Evolutionary conservation across 768 basidiomycete species (phyloP), one percentile per base, ranked within the genome.

Genomic region (Lentinula edodes): DNA sequence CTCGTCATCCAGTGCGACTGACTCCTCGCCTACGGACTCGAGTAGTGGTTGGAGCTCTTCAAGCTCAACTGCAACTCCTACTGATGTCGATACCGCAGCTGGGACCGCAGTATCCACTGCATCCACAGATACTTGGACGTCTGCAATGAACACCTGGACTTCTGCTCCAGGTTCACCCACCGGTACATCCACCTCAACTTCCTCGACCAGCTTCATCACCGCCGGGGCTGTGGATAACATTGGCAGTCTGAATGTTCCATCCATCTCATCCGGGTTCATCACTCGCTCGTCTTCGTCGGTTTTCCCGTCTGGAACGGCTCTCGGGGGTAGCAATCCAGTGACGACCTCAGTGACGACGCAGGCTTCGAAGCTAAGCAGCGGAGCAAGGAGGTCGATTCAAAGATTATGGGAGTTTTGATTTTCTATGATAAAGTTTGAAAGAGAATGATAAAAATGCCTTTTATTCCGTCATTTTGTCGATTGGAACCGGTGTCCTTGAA

Each of bases 381-480:
- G 55, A 16, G 55, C 55, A 13, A 41, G 55, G 41, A 56, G 55
- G 28, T 56, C 55, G 23, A 56, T 56, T 42, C 55, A 34, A 15
- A 43, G 55, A 42, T 13, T 56, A 56, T 56, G 55, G 55, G 55
- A 56, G n/a, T 56, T 56, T 7, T 55, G 38, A 41, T 39, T 41
- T 55, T 53, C 28, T 53, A n/a, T 7, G 16, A 42, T 53, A 6
- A 18, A 53, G 16, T 18, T 32, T 38, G 8, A 35, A 20, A 20
- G 7, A 12, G n/a, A 13, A 13, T 39, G 4, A 18, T n/a, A 39
- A 15, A 12, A 18, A 38, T 20, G 6, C 28, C 6, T 51, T 2
- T 51, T 51, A 46, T 3, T n/a, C 15, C 45, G 20, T 36, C 34
- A 12, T n/a, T 15, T 4, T 54, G 12, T 2, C 7, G 34, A 36